Base-by-base conservation (phyloP, 371 early-diverging fungal species). In the Pancytospora epiphaga region DNA sequence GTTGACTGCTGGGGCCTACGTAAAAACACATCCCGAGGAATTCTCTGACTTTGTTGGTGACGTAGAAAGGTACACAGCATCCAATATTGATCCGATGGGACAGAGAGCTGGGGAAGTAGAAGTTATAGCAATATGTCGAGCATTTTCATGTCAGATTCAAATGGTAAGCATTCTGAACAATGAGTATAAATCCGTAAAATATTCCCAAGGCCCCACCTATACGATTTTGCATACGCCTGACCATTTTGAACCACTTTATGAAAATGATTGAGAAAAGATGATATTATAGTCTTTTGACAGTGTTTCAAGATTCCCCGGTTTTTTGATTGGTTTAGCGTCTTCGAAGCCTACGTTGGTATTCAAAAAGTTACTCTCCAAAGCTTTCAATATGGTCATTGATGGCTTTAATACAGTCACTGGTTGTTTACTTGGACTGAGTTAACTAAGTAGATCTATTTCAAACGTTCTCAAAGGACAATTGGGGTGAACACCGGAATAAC, bases 191-290 rank as follows among this genome's bases (percentile, higher is more conserved):
- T 6, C 6, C 6, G n/a, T 6, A 6, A 15, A 6, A 54, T 54
- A 12, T 15, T 6, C 6, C 6, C 9, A 60, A 33, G 60, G 60
- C 9, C 27, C 39, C 9, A 9, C 6, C 32, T 6, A 15, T 6
- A 60, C 9, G 6, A 60, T 60, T n/a, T 25, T 60, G 36, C 39
- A 60, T 22, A 60, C 47, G 18, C 60, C 60, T 6, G 60, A 60
- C 30, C 60, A 60, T 49, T 60, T 60, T 49, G 60, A 60, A 22
- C 47, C 60, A 49, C 47, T 60, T 12, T 40, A 40, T n/a, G 60
- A n/a, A n/a, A n/a, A n/a, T n/a, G n/a, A n/a, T n/a, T n/a, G n/a
- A n/a, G n/a, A n/a, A n/a, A n/a, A n/a, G n/a, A n/a, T n/a, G n/a
- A n/a, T n/a, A n/a, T n/a, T n/a, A n/a, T n/a, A n/a, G n/a, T n/a